phyloP scores from a whole-genome alignment of 1,284 basidiomycete genomes.

The Earliella scabrosa region DNA sequence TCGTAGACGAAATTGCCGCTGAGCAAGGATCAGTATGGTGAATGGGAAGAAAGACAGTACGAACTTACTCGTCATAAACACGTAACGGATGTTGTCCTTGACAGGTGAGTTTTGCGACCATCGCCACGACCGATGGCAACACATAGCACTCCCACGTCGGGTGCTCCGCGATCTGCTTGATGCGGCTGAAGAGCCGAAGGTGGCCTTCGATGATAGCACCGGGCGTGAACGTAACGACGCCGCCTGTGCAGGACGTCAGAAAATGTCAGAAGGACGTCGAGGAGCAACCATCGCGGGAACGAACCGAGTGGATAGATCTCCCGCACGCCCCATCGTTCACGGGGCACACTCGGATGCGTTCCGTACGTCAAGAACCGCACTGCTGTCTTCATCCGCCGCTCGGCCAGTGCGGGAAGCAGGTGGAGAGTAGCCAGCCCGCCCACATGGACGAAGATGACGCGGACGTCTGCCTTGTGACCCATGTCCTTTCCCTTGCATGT shows the following conservation, averaged over 20 bases:
- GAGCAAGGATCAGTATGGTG: neutral
- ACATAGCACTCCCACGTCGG: constrained; percentile 70
- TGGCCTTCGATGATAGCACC: constrained; percentile 58
- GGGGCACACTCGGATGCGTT: constrained; percentile 52
- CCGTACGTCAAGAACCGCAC: constrained; percentile 70
- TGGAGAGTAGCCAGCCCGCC: constrained; percentile 53
- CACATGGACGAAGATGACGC: constrained; percentile 68
- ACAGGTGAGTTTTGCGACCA: constrained; percentile 37
- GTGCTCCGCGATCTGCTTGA: constrained; percentile 56
- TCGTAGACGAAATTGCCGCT: constrained; percentile 46
- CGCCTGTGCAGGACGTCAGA: constrained; percentile 47
- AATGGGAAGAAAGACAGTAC: neutral
- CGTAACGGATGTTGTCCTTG: constrained; percentile 26
- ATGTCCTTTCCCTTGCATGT: constrained; percentile 43
- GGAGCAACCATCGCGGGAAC: constrained; percentile 19
- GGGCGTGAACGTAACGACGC: constrained; percentile 68
- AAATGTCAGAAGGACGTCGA: neutral
- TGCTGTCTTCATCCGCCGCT: constrained; percentile 48
- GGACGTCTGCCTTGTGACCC: constrained; percentile 43
- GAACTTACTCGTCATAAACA: constrained; percentile 29
- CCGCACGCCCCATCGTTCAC: constrained; percentile 57
- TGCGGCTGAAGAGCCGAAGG: constrained; percentile 44
- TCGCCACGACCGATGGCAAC: constrained; percentile 60
- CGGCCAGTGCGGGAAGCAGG: constrained; percentile 49
- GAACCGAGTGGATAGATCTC: constrained; percentile 70